Base-by-base conservation (phyloP, 2,329 filamentous ascomycete species). In the Dryadomyces quercivorus region DNA sequence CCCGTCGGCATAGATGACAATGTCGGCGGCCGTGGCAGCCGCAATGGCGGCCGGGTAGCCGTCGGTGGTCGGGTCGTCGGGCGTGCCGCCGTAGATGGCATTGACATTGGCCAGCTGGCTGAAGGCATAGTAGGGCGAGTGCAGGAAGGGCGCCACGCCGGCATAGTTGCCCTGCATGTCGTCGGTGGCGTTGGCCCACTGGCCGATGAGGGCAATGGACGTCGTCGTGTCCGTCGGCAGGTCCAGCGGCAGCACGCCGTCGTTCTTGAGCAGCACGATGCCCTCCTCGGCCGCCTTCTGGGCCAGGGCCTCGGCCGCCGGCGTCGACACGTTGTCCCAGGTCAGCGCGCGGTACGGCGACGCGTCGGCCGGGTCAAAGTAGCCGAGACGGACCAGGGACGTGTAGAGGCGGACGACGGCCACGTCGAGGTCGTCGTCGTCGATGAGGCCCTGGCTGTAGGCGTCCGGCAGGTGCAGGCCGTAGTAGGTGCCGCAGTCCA, bases 321-420 rank as follows among this genome's bases (percentile, higher is more conserved):
- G 70, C 0, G 75, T 77, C 46, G 76, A 72, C 38, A 86, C 80
- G 57, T 83, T 74, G 0, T 67, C 64, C 70, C 75, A 83, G 3
- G 66, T 68, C 0, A 86, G 26, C 4, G 26, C 4, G 26, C 26
- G 26, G 26, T 31, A 31, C 8, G 26, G 26, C 8, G 26, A 5
- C 4, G 26, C 8, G 8, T 31, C 26, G 4, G 4, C 26, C 26
- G 26, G 26, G 26, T 31, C 26, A 31, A 31, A 31, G 26, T 31
- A 31, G 26, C 64, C 48, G 72, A 67, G 5, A 76, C 70, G 64
- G 80, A 83, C 16, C 67, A 42, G 5, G 38, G 12, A 13, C 38
- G 12, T n/a, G 16, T 42, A 42, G 5, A 42, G 38, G 16, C 38
- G 38, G 16, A 15, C 12, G 12, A 42, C 12, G 38, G 38, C 38